A percentile compares a stretch with the other conserved stretches of the same genome.
These are phyloP conservation scores for Melanomma pulvis-pyrius DNA, from an alignment of 495 filamentous ascomycete species.

Conservation along the genomic window DNA sequence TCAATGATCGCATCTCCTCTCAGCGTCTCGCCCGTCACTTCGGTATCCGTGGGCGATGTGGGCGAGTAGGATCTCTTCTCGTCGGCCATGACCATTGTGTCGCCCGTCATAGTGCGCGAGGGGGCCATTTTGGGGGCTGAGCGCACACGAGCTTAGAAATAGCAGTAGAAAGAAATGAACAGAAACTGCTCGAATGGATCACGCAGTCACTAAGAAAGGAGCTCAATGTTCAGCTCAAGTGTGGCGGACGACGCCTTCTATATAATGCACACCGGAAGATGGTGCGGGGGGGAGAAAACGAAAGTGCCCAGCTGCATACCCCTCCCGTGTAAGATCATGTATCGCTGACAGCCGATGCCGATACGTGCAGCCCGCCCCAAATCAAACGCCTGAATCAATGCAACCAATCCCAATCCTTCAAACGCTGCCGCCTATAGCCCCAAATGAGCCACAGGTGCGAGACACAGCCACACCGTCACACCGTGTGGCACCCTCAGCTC, in stretches of 20 bases:
- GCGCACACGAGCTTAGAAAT: slow-evolving; percentile 17
- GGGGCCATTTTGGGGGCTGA: slow-evolving; percentile 31
- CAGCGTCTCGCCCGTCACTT: slow-evolving; percentile 18
- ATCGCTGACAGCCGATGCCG: too few relatives aligned
- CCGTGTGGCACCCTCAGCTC: too few relatives aligned
- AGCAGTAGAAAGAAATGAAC: neutral
- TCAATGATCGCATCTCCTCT: slow-evolving; percentile 37
- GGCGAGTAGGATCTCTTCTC: slow-evolving; percentile 29
- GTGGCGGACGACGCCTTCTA: slow-evolving; percentile 27
- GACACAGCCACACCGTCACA: slow-evolving; percentile 28
- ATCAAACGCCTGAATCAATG: slow-evolving; percentile 13
- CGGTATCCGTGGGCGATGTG: slow-evolving; percentile 29
- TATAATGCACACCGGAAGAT: slow-evolving; percentile 14
- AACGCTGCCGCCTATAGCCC: too few relatives aligned
- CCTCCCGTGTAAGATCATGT: too few relatives aligned
- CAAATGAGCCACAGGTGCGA: too few relatives aligned
- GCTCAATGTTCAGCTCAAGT: slow-evolving; percentile 1
- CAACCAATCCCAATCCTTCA: neutral
- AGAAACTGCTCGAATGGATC: slow-evolving; percentile 12
- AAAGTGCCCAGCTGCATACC: too few relatives aligned
- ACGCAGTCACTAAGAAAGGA: neutral
- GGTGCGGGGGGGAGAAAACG: too few relatives aligned
- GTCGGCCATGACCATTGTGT: slow-evolving; percentile 23
- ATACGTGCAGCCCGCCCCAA: too few relatives aligned
- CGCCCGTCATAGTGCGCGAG: slow-evolving; percentile 36